Evolutionary conservation across 805 yeast genomes (phyloP).

Genomic region (Saccharomycopsis sp.): DNA sequence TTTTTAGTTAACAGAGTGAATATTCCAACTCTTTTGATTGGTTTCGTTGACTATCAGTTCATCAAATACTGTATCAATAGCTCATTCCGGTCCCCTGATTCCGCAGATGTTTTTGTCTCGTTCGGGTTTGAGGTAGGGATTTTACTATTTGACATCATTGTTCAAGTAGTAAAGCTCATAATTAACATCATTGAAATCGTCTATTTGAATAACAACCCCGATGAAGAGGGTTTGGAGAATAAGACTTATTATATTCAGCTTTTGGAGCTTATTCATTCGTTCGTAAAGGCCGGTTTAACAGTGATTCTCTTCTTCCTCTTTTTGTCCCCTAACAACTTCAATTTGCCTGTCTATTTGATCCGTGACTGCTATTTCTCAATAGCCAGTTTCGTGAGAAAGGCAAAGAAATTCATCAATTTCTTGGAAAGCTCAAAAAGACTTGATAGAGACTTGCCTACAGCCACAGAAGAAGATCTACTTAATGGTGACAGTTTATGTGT

Average conservation of each 20-base stretch:
- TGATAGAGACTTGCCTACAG: conserved; percentile 56
- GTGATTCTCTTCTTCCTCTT: conserved; percentile 39
- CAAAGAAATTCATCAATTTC: conserved; percentile 34
- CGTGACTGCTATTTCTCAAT: conserved; percentile 41
- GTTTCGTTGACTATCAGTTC: conserved; percentile 39
- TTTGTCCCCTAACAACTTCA: conserved; percentile 36
- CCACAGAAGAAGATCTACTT: conserved; percentile 54
- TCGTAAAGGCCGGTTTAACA: conserved; percentile 41
- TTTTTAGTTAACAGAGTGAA: conserved; percentile 20
- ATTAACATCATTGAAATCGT: conserved; percentile 52
- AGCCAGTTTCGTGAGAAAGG: conserved; percentile 29
- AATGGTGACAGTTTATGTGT: conserved; percentile 66
- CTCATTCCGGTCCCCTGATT: conserved; percentile 37
- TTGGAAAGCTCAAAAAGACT: conserved; percentile 49
- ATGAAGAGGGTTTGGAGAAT: conserved; percentile 68
- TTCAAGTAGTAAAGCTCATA: conserved; percentile 38
- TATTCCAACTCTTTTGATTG: conserved; percentile 4
- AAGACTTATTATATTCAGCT: conserved; percentile 54
- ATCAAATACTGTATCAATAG: conserved; percentile 26
- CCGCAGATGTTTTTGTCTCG: conserved; percentile 44
- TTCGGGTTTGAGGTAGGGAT: conserved; percentile 76
- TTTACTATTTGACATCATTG: conserved; percentile 47
- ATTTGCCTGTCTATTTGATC: conserved; percentile 38
- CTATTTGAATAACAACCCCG: conserved; percentile 39
- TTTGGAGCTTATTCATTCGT: conserved; percentile 46